A percentile compares a stretch with the other conserved stretches of the same genome.
These are phyloP conservation scores for Cladosporium sp. DNA, from an alignment of 2,329 filamentous ascomycete genomes.

Conservation along the genomic window DNA sequence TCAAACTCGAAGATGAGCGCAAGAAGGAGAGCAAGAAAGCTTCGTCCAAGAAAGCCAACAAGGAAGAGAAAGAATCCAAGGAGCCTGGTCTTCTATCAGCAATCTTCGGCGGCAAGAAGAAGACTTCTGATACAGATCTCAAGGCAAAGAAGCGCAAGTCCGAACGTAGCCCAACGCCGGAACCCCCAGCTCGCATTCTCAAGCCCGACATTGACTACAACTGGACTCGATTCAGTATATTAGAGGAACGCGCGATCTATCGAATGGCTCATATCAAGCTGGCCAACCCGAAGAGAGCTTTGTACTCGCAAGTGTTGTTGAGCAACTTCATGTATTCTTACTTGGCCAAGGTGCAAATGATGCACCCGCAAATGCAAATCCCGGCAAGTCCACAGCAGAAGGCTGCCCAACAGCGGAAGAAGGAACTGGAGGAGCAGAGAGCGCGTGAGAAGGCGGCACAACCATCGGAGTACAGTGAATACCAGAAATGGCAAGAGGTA, in stretches of 20 bases:
- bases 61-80: slow-evolving; percentile 50
- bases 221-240: slow-evolving; percentile 90
- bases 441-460: slow-evolving; percentile 17
- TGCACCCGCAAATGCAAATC: slow-evolving; percentile 93
- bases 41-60: slow-evolving; percentile 73
- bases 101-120: slow-evolving; percentile 84
- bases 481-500: slow-evolving; percentile 36
- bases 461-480: slow-evolving; percentile 32
- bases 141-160: slow-evolving; percentile 68
- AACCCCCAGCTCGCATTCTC: slow-evolving; percentile 67
- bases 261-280: slow-evolving; percentile 98
- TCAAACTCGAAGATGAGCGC: slow-evolving; percentile 73
- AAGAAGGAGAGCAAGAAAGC: slow-evolving; percentile 78
- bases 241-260: slow-evolving; percentile 96
- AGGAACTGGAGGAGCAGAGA: slow-evolving; percentile 18
- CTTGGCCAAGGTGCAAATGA: slow-evolving; percentile 95
- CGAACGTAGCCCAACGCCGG: slow-evolving; percentile 73
- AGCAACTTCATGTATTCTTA: slow-evolving; percentile 99
- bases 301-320: slow-evolving; percentile 90
- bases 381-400: slow-evolving; percentile 58
- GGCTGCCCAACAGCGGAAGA: slow-evolving; percentile 28
- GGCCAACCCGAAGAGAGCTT: slow-evolving; percentile 86
- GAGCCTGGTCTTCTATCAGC: slow-evolving; percentile 76
- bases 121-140: slow-evolving; percentile 60
- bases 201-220: slow-evolving; percentile 90